phyloP scores from a whole-genome alignment of 148 eudicot genomes.

The Rhododendron molle region DNA sequence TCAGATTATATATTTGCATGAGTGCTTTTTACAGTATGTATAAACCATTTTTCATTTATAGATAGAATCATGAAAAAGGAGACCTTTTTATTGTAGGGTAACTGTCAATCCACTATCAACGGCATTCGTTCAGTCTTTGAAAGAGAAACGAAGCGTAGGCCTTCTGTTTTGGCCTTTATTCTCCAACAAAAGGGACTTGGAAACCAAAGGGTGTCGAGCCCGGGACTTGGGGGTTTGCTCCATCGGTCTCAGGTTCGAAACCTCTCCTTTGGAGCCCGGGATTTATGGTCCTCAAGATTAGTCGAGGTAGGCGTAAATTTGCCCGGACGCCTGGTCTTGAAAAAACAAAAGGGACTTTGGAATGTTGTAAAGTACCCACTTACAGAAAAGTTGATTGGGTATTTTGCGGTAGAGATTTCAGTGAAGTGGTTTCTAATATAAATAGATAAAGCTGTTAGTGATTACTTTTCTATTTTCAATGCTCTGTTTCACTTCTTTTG shows the following conservation, averaged over 20 bases:
- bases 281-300: neutral
- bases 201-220: neutral
- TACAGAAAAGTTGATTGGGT: neutral
- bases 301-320: neutral
- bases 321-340: too few species aligned
- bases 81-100: neutral
- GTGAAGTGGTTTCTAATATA: neutral
- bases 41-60: neutral
- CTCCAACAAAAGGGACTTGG: neutral
- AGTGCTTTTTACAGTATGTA: neutral
- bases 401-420: neutral
- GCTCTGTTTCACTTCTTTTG: neutral
- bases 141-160: neutral
- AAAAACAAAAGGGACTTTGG: neutral
- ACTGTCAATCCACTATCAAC: constrained; percentile 10
- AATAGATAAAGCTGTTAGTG: neutral
- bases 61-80: neutral
- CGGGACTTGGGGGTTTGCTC: neutral
- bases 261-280: neutral
- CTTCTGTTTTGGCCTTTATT: neutral
- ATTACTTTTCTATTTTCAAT: neutral
- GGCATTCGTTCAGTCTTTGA: neutral
- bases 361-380: neutral
- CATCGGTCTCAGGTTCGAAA: too few species aligned
- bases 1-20: neutral